Evolutionary conservation across 495 filamentous ascomycete species (phyloP).

Genomic region (Filosporella fistucella): DNA sequence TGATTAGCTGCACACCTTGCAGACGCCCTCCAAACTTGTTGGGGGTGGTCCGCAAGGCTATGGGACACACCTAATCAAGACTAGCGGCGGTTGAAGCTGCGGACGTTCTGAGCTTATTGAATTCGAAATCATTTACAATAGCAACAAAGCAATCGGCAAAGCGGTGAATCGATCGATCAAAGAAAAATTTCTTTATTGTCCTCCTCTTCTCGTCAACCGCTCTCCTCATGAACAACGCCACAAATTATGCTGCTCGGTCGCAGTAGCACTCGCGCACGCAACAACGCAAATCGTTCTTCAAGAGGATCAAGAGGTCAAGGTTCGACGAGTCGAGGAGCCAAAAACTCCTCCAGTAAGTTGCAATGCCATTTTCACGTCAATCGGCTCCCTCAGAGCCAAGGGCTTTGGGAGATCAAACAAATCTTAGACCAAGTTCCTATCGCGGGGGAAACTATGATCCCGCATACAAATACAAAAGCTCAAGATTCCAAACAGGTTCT

Average conservation of each 20-base stretch:
- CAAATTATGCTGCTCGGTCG: slow-evolving; percentile 18
- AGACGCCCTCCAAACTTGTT: too few relatives aligned
- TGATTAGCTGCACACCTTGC: too few relatives aligned
- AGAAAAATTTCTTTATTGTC: not conserved
- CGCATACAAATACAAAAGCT: slow-evolving; percentile 7
- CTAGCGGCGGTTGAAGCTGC: too few relatives aligned
- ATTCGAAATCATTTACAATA: too few relatives aligned
- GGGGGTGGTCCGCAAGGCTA: too few relatives aligned
- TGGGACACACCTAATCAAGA: too few relatives aligned
- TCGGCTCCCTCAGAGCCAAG: slow-evolving; percentile 2
- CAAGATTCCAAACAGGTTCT: slow-evolving; percentile 10
- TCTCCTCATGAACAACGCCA: slow-evolving; percentile 22
- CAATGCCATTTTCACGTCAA: not conserved
- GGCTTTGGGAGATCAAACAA: slow-evolving; percentile 4
- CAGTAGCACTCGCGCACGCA: slow-evolving; percentile 16
- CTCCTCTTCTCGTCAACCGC: slow-evolving; percentile 19
- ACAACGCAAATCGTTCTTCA: slow-evolving; percentile 18
- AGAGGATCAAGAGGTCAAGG: slow-evolving; percentile 22
- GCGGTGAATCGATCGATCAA: too few relatives aligned
- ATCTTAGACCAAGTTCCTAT: not conserved
- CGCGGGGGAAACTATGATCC: not conserved
- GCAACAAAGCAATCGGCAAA: too few relatives aligned
- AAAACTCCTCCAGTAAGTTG: slow-evolving; percentile 23
- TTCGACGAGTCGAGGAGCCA: slow-evolving; percentile 23
- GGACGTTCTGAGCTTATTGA: too few relatives aligned